Evolutionary conservation across 164 flowering plant genomes (phyloP), one percentile per base, ranked within the genome.

Genomic region (Berberis thunbergii): DNA sequence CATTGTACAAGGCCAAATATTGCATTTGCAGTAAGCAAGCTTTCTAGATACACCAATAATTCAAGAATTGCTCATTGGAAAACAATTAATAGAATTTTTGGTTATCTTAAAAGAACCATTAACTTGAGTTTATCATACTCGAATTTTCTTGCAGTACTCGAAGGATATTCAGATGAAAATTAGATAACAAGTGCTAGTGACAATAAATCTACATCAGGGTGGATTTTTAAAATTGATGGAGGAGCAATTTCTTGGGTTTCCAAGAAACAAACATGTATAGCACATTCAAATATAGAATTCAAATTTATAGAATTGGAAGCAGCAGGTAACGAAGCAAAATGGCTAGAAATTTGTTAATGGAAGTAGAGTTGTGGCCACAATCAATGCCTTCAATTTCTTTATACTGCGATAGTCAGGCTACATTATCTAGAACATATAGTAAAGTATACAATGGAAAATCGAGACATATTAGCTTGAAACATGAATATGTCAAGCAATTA

Each of bases 231-330:
- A 2, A 43, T 59, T 44, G 62, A 3, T 11, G 49, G 49, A 43
- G 62, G 38, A 2, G 49, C 49, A 10, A n/a, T 59, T 11, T 59
- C 62, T 8, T 11, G 39, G 49, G 62, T 4, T 8, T 59, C 62
- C 2, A 59, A 59, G 62, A 59, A 59, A 13, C 49, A 59, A 44
- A 59, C 60, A n/a, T 41, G 43, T 7, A 41, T 57, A 40, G 6
- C 60, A 3, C 60, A 57, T 41, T 57, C 43, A 4, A 59, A 48
- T 11, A 59, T 44, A 38, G 49, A 59, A n/a, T 59, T 38, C 6
- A 40, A 59, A 44, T 59, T 59, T 13, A 59, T 59, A 10, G 62
- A 48, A 11, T n/a, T 59, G 38, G 62, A 48, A 59, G 40, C 38
- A 44, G 40, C 38, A 44, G 1, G 49, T 39, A 59, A 43, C 12